Evolutionary conservation across 352 stramenopile genomes (phyloP).

Genomic region (Phytophthora hibernalis): DNA sequence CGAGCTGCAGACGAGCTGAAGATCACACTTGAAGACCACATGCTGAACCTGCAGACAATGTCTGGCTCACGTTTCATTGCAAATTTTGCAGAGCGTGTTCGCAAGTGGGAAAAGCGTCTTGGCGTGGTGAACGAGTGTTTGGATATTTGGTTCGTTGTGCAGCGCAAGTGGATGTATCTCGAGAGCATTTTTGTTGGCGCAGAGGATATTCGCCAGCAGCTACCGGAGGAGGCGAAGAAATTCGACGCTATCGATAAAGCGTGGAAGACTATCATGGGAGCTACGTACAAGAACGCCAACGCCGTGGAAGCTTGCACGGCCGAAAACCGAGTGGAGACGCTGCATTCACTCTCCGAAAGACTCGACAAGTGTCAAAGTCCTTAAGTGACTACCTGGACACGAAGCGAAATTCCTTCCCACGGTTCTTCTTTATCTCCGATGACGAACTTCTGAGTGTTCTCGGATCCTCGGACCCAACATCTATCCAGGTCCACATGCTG

Average conservation of each 20-base stretch:
- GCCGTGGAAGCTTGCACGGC: conserved; percentile 90
- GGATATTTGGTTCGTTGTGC: conserved; percentile 94
- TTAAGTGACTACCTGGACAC: conserved; percentile 92
- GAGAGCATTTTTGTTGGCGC: conserved; percentile 95
- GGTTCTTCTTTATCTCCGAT: conserved; percentile 96
- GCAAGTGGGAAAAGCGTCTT: conserved; percentile 92
- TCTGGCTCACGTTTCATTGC: conserved; percentile 92
- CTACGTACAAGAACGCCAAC: conserved; percentile 93
- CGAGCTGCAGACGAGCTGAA: conserved; percentile 88
- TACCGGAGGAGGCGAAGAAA: conserved; percentile 94
- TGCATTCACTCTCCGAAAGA: conserved; percentile 87
- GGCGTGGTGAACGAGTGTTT: conserved; percentile 92
- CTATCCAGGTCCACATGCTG: conserved; percentile 94
- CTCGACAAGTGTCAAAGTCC: conserved; percentile 92
- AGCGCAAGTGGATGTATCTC: conserved; percentile 97
- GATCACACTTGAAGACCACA: conserved; percentile 86
- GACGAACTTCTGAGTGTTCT: conserved; percentile 93
- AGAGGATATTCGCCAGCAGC: conserved; percentile 94
- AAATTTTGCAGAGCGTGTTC: conserved; percentile 90
- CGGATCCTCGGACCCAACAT: conserved; percentile 91
- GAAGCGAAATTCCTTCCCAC: conserved; percentile 92
- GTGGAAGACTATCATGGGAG: conserved; percentile 93
- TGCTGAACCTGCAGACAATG: conserved; percentile 92
- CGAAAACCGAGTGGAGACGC: conserved; percentile 89
- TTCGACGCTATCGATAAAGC: conserved; percentile 94